phyloP scores from a whole-genome alignment of 2,329 filamentous ascomycete genomes.

The Fusarium euwallaceae region DNA sequence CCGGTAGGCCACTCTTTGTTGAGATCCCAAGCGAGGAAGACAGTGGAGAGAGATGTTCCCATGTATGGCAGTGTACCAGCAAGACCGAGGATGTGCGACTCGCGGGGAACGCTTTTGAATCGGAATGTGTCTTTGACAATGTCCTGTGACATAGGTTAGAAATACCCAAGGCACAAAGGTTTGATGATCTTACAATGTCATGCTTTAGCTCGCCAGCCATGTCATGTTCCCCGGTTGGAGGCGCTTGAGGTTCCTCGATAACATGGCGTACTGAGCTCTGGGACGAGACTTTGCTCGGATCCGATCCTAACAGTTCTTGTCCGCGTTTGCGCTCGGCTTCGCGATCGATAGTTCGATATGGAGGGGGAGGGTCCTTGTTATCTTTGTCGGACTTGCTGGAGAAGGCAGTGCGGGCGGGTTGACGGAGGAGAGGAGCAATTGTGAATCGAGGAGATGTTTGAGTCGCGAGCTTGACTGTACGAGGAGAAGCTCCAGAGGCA shows the following conservation, averaged over 20 bases:
- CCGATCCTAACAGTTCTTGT: constrained; percentile 67
- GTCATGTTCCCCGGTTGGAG: constrained; percentile 36
- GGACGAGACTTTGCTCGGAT: constrained; percentile 71
- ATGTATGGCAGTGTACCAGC: constrained; percentile 89
- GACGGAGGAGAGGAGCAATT: constrained; percentile 26
- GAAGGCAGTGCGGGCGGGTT: constrained; percentile 37
- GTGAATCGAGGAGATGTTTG: constrained; percentile 19
- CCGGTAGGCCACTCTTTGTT: constrained; percentile 75
- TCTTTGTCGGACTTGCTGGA: constrained; percentile 42
- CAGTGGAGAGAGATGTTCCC: constrained; percentile 83
- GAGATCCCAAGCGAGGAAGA: constrained; percentile 86
- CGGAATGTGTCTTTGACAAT: constrained; percentile 78
- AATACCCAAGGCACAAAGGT: not conserved
- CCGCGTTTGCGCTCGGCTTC: constrained; percentile 68
- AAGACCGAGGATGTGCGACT: constrained; percentile 76
- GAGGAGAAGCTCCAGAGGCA: constrained; percentile 31
- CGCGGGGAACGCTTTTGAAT: constrained; percentile 73
- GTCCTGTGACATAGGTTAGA: constrained; percentile 57
- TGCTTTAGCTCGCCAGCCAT: constrained; percentile 55
- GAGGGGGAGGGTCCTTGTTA: constrained; percentile 39
- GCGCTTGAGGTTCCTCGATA: constrained; percentile 52
- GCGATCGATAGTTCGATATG: constrained; percentile 59
- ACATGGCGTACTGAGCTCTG: constrained; percentile 68
- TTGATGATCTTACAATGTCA: constrained; percentile 67
- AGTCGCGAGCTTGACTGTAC: not conserved